These are phyloP conservation scores for Geranium incanum DNA, from an alignment of 441 rosid species.

Conservation along the genomic window DNA sequence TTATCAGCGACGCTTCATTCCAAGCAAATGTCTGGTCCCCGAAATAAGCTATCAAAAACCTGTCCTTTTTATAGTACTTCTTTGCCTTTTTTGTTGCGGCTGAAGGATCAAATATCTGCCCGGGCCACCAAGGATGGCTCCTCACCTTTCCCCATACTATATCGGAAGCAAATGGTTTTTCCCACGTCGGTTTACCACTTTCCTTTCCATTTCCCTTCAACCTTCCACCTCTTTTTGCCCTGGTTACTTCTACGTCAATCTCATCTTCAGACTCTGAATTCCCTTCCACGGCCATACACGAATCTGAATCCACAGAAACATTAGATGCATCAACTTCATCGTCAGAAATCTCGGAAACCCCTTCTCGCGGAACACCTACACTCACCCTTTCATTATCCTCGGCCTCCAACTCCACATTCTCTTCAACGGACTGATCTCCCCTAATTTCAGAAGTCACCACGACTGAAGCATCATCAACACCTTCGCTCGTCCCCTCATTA, in stretches of 20 bases:
- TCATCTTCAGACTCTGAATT: slow-evolving; percentile 4
- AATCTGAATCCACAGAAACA: not conserved
- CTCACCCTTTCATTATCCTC: not conserved
- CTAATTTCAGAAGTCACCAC: not conserved
- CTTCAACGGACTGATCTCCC: no score
- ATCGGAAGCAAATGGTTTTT: slow-evolving; percentile 37
- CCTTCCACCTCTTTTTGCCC: not conserved
- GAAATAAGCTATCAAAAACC: slow-evolving; percentile 54
- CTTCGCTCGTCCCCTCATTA: no score
- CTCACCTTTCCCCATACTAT: slow-evolving; percentile 84
- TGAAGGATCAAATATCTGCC: slow-evolving; percentile 53
- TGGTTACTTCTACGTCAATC: not conserved
- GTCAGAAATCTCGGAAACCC: not conserved
- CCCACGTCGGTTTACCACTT: slow-evolving; percentile 5
- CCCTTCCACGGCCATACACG: not conserved
- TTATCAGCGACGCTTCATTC: slow-evolving; percentile 52
- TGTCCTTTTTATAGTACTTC: slow-evolving; percentile 49
- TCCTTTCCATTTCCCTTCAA: not conserved
- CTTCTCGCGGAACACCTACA: not conserved
- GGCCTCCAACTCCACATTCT: not conserved
- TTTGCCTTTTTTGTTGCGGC: slow-evolving; percentile 54
- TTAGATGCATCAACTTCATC: not conserved
- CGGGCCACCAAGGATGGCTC: slow-evolving; percentile 98
- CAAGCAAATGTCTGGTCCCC: slow-evolving; percentile 76
- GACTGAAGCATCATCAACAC: not conserved